A percentile compares a stretch with the other conserved stretches of the same genome.
These are phyloP conservation scores for Talaromyces thailandensis DNA, from an alignment of 495 filamentous ascomycete genomes.

Conservation along the genomic window DNA sequence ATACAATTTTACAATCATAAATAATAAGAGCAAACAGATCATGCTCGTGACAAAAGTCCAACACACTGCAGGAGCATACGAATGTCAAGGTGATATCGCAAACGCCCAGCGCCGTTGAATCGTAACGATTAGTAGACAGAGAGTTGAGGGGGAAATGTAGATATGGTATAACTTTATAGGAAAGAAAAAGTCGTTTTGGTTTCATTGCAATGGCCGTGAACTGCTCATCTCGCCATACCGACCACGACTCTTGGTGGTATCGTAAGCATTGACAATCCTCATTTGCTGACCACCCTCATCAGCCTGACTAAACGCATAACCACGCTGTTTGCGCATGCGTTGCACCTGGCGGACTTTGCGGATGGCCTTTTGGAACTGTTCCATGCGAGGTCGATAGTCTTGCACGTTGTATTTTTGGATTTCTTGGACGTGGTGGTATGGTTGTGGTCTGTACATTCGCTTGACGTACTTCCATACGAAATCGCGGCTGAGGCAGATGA, in stretches of 20 bases:
- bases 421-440: constrained; percentile 98
- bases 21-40: constrained; percentile 10
- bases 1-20: constrained; percentile 2
- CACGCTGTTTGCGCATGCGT: constrained; percentile 97
- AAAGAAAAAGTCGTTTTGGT: constrained; percentile 2
- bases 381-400: constrained; percentile 97
- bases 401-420: constrained; percentile 99
- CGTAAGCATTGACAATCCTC: constrained; percentile 89
- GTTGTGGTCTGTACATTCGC: constrained; percentile 91
- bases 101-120: neutral
- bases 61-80: neutral
- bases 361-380: constrained; percentile 99
- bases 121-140: neutral
- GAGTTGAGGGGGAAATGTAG: neutral
- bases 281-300: constrained; percentile 81
- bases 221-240: constrained; percentile 96
- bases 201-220: constrained; percentile 38
- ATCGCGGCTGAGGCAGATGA: constrained; percentile 80
- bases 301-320: constrained; percentile 96
- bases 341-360: constrained; percentile 97
- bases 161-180: neutral
- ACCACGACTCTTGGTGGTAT: constrained; percentile 87
- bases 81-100: neutral
- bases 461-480: constrained; percentile 80
- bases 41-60: constrained; percentile 8